These are phyloP conservation scores for Centaurea solstitialis DNA, from an alignment of 129 eudicot genomes.

Conservation along the genomic window DNA sequence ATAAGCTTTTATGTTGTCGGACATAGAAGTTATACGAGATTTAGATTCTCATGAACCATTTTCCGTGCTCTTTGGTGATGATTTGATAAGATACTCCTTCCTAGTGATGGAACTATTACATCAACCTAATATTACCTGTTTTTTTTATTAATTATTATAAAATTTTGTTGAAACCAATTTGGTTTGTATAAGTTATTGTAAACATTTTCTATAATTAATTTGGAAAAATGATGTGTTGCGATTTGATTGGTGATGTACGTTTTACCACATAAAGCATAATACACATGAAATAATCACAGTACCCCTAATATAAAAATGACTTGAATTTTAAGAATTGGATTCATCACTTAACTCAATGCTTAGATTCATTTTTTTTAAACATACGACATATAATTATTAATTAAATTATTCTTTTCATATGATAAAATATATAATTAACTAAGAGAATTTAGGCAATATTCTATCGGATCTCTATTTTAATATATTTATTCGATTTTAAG, in stretches of 20 bases:
- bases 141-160: neutral
- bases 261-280: neutral
- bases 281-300: neutral
- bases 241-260: neutral
- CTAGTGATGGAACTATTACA: neutral
- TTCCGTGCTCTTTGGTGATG: neutral
- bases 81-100: neutral
- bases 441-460: neutral
- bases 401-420: slow-evolving; percentile 9
- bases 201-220: neutral
- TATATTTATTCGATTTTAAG: neutral
- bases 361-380: slow-evolving; percentile 23
- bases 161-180: neutral
- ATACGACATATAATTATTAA: neutral
- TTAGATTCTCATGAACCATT: neutral
- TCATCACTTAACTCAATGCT: slow-evolving; percentile 21
- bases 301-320: neutral
- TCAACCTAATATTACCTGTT: neutral
- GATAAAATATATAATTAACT: neutral
- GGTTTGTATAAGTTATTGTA: neutral
- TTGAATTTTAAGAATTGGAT: slow-evolving; percentile 8
- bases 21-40: neutral
- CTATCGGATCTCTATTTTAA: neutral
- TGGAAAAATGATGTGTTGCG: neutral
- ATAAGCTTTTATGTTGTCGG: neutral